Conservation (phyloP, 2,329 filamentous ascomycete species). For the Blastomyces gilchristii region DNA sequence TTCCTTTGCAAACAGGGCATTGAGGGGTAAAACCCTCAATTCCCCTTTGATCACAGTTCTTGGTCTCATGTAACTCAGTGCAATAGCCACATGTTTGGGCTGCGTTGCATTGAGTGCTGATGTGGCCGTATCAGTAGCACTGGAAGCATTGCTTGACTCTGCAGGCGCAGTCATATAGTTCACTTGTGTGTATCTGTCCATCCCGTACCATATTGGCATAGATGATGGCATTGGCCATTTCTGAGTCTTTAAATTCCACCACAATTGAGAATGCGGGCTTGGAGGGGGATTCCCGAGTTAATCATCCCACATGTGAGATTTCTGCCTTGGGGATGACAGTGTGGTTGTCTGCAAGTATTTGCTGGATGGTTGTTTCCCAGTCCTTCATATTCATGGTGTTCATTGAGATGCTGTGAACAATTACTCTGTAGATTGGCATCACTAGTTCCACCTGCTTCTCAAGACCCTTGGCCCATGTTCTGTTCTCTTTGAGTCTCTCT, state of each 20-base stretch:
- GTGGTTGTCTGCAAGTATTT: slow-evolving; percentile 2
- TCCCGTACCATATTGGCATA: background rate
- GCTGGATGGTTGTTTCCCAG: background rate
- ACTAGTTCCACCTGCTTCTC: background rate
- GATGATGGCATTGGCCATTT: slow-evolving; percentile 6
- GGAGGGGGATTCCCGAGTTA: background rate
- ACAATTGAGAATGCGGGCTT: background rate
- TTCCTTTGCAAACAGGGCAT: background rate
- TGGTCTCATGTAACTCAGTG: slow-evolving; percentile 3
- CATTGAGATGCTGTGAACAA: background rate
- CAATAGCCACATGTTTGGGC: slow-evolving; percentile 3
- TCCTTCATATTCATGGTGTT: background rate
- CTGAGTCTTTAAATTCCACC: background rate
- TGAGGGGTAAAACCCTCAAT: background rate
- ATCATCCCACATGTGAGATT: background rate
- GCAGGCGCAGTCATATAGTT: background rate
- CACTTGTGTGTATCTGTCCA: background rate
- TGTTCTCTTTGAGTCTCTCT: background rate
- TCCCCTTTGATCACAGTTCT: background rate
- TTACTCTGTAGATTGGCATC: background rate
- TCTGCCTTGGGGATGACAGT: slow-evolving; percentile 1
- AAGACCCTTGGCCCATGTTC: background rate
- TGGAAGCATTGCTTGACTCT: background rate
- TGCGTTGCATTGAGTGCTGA: slow-evolving; percentile 1
- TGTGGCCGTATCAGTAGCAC: background rate